phyloP scores from a whole-genome alignment of 352 stramenopile genomes.

The Phytophthora pinifolia region DNA sequence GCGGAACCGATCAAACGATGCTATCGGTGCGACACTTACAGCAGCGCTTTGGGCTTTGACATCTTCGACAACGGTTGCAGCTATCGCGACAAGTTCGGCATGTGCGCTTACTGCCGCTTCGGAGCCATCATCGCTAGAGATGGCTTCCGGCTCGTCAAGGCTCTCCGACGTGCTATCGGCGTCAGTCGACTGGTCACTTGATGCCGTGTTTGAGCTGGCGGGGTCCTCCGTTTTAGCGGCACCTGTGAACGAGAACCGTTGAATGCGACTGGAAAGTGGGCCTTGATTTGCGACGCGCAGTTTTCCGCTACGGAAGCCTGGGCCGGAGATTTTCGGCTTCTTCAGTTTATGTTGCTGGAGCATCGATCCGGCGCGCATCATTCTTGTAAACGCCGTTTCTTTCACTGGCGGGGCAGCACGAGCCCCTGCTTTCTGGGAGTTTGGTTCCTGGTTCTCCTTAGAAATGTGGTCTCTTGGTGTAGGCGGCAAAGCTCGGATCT shows the following conservation, averaged over 20 bases:
- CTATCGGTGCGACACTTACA: constrained; percentile 1
- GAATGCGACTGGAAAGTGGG: constrained; percentile 25
- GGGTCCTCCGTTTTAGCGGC: constrained; percentile 5
- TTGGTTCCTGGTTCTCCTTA: constrained; percentile 53
- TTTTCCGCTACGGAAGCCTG: constrained; percentile 17
- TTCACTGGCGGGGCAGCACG: constrained; percentile 17
- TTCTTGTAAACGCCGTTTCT: constrained; percentile 81
- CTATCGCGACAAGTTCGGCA: neutral
- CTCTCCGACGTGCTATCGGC: constrained; percentile 7
- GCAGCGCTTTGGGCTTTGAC: neutral
- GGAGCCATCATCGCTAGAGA: neutral
- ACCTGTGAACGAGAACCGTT: constrained; percentile 23
- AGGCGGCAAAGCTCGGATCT: constrained; percentile 10
- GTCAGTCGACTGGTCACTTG: constrained; percentile 9
- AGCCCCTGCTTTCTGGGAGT: constrained; percentile 2
- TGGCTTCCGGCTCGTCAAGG: constrained; percentile 7
- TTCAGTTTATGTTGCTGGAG: constrained; percentile 59
- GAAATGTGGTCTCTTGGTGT: constrained; percentile 1
- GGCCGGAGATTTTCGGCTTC: constrained; percentile 36
- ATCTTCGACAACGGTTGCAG: constrained; percentile 1
- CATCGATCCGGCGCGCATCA: constrained; percentile 71
- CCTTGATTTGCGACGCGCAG: constrained; percentile 5
- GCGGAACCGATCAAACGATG: constrained; percentile 39
- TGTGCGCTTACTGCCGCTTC: neutral
- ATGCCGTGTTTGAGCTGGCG: neutral